phyloP scores from a whole-genome alignment of 106 monocot genomes.

The Allium sativum region DNA sequence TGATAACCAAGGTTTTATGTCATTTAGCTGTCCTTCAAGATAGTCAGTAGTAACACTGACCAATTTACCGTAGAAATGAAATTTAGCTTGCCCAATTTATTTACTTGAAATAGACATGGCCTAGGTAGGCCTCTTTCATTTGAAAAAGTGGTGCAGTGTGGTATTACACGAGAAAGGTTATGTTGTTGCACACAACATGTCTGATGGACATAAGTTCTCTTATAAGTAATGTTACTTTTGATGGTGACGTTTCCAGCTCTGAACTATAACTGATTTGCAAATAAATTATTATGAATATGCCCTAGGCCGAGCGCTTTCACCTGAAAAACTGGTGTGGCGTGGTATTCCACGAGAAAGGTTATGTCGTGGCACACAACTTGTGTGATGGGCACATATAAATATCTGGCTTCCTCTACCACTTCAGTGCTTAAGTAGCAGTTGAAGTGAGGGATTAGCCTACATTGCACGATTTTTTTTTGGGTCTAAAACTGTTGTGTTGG shows the following conservation, averaged over 20 bases:
- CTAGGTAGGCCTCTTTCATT: slow-evolving; percentile 28
- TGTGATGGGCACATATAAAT: slow-evolving; percentile 45
- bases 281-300: slow-evolving; percentile 3
- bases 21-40: not conserved
- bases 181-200: slow-evolving; percentile 42
- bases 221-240: no score
- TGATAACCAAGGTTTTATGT: not conserved
- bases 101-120: slow-evolving; percentile 9
- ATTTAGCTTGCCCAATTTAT: not conserved
- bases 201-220: slow-evolving; percentile 25
- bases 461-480: not conserved
- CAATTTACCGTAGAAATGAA: not conserved
- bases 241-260: no score
- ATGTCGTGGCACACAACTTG: slow-evolving; percentile 38
- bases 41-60: not conserved
- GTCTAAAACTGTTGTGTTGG: not conserved
- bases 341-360: slow-evolving; percentile 63
- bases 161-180: slow-evolving; percentile 58
- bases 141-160: slow-evolving; percentile 41
- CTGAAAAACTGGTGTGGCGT: slow-evolving; percentile 39
- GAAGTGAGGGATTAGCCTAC: slow-evolving; percentile 7
- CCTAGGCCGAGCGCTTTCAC: slow-evolving; percentile 36
- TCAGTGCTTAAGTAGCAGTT: slow-evolving; percentile 8
- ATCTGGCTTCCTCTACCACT: slow-evolving; percentile 23
- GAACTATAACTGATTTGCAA: no score